phyloP scores from a whole-genome alignment of 257 asterid species.

The Forsythia viridissima region DNA sequence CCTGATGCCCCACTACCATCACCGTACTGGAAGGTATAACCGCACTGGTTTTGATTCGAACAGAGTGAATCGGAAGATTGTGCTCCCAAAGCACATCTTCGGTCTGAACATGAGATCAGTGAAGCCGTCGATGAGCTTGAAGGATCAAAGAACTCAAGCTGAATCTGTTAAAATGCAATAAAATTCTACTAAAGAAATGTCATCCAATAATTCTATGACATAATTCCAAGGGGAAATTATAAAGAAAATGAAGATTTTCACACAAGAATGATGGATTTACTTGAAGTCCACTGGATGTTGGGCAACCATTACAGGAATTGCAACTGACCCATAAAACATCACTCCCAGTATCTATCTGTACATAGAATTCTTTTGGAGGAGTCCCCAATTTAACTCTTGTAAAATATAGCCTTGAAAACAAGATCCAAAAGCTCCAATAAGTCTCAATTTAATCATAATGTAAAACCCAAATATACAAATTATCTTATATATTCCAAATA shows the following conservation, averaged over 20 bases:
- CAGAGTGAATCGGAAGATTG: conserved; percentile 71
- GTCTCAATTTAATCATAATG: not conserved
- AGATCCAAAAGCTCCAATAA: conserved; percentile 19
- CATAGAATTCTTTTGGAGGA: conserved; percentile 89
- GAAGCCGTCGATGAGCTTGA: conserved; percentile 66
- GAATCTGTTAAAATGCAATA: conserved; percentile 49
- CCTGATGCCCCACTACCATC: conserved; percentile 99
- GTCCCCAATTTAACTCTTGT: conserved; percentile 85
- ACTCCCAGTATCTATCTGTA: conserved; percentile 97
- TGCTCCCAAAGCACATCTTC: conserved; percentile 66
- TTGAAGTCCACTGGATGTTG: conserved; percentile 91
- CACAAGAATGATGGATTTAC: conserved; percentile 33
- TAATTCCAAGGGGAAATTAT: not conserved
- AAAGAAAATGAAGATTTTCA: not conserved
- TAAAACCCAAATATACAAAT: not conserved
- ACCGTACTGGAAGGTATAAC: conserved; percentile 88
- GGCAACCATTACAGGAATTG: conserved; percentile 88
- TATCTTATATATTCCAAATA: not conserved
- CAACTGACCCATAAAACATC: conserved; percentile 97
- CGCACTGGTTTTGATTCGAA: conserved; percentile 61
- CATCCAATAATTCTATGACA: not conserved
- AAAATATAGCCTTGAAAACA: conserved; percentile 70
- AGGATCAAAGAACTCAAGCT: conserved; percentile 87
- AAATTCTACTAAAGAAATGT: not conserved
- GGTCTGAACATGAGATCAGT: conserved; percentile 72